A percentile compares a stretch with the other conserved stretches of the same genome.
These are phyloP conservation scores for Trichoderma asperellum DNA, from an alignment of 2,329 filamentous ascomycete genomes.

Conservation along the genomic window DNA sequence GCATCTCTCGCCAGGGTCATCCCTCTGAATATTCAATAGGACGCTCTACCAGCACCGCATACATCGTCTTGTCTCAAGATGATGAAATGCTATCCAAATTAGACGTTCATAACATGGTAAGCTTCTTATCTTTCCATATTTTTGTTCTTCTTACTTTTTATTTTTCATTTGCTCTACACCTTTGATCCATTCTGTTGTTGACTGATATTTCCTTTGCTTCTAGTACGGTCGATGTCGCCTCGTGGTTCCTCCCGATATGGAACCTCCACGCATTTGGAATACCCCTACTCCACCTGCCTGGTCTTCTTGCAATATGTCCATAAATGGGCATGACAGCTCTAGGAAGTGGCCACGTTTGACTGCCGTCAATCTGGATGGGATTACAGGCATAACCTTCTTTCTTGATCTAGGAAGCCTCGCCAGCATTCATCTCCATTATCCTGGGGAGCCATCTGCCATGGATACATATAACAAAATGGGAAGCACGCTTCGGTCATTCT, in stretches of 20 bases:
- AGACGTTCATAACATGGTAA: neutral
- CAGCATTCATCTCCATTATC: neutral
- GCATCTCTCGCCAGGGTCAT: neutral
- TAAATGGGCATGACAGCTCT: too few species aligned
- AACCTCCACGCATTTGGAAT: neutral
- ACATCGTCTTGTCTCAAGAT: neutral
- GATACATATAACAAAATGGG: neutral
- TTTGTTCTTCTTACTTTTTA: neutral
- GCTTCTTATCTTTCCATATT: neutral
- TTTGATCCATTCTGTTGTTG: neutral
- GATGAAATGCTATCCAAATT: too few species aligned
- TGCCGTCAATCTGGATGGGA: neutral
- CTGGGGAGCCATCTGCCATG: neutral
- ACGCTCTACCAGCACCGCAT: neutral
- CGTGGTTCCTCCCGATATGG: neutral
- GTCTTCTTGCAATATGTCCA: neutral
- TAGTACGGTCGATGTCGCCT: neutral
- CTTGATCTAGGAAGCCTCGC: neutral
- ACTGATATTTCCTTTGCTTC: neutral
- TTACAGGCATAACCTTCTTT: constrained; percentile 9
- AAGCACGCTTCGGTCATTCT: neutral
- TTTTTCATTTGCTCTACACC: neutral
- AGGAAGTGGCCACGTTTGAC: neutral
- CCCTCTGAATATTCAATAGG: neutral
- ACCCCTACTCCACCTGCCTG: neutral